A percentile compares a stretch with the other conserved stretches of the same genome.
These are phyloP conservation scores for Claviceps cyperi DNA, from an alignment of 2,329 filamentous ascomycete genomes.

Conservation along the genomic window DNA sequence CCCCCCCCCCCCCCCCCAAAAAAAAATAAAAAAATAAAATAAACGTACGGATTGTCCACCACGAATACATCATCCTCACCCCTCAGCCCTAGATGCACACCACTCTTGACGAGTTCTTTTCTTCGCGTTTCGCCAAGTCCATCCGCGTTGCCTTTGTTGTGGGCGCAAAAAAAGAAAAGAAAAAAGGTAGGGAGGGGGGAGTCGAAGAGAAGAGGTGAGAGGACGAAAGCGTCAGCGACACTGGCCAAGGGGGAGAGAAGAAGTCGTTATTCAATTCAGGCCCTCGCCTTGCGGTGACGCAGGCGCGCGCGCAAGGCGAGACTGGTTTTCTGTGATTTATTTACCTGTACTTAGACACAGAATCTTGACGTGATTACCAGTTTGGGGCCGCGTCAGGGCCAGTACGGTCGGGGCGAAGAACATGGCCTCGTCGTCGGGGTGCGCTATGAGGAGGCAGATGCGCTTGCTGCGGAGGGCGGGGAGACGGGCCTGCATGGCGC, in stretches of 20 bases:
- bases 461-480: slow-evolving; percentile 66
- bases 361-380: slow-evolving; percentile 87
- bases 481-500: slow-evolving; percentile 35
- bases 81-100: slow-evolving; percentile 58
- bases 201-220: too few relatives aligned
- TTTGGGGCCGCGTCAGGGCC: slow-evolving; percentile 63
- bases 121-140: slow-evolving; percentile 73
- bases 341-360: slow-evolving; percentile 76
- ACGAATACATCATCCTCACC: slow-evolving; percentile 69
- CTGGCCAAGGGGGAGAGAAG: background rate
- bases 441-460: slow-evolving; percentile 84
- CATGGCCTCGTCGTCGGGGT: slow-evolving; percentile 98
- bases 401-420: slow-evolving; percentile 89
- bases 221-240: background rate
- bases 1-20: too few relatives aligned
- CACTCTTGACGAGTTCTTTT: slow-evolving; percentile 72
- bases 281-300: too few relatives aligned
- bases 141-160: slow-evolving; percentile 56
- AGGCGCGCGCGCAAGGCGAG: too few relatives aligned
- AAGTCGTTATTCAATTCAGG: too few relatives aligned
- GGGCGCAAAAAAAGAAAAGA: background rate
- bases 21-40: background rate
- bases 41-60: slow-evolving; percentile 55
- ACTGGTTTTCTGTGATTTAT: too few relatives aligned
- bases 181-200: too few relatives aligned